Conservation (phyloP, 2,329 filamentous ascomycete species). For the Neobulgaria alba region DNA sequence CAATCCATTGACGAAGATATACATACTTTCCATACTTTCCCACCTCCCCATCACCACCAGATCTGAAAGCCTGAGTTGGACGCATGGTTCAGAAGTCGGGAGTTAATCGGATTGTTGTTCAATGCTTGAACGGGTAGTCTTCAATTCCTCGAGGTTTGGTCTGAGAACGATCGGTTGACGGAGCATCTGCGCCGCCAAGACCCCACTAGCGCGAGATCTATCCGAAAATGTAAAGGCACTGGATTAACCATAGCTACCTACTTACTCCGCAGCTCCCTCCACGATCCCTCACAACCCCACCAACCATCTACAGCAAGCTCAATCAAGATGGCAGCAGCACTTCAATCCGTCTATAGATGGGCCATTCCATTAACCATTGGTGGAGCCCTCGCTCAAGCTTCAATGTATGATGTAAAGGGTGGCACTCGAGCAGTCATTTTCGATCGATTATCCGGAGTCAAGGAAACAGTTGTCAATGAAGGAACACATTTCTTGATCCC, state of each 20-base stretch:
- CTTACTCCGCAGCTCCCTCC: constrained; percentile 1
- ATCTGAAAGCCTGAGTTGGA: constrained; percentile 27
- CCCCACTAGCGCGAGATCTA: constrained; percentile 20
- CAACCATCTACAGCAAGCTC: constrained; percentile 5
- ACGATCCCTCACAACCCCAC: constrained; percentile 1
- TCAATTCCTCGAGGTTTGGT: no score
- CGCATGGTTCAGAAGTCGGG: constrained; percentile 25
- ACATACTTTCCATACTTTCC: constrained; percentile 32
- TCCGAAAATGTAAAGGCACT: constrained; percentile 21
- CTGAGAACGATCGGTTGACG: no score
- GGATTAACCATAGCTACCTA: background rate
- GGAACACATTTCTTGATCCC: constrained; percentile 94
- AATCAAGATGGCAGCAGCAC: constrained; percentile 39
- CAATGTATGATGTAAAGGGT: constrained; percentile 95
- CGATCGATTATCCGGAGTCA: constrained; percentile 84
- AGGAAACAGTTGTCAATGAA: constrained; percentile 87
- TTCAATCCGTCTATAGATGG: constrained; percentile 55
- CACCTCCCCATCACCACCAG: constrained; percentile 25
- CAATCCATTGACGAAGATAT: background rate
- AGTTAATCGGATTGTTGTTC: constrained; percentile 12
- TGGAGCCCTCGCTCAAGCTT: constrained; percentile 60
- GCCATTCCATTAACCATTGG: constrained; percentile 68
- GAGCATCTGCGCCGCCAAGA: no score
- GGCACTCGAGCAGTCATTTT: constrained; percentile 96
- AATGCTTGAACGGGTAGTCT: constrained; percentile 16